Evolutionary conservation across 805 yeast genomes (phyloP).

Genomic region (Starmerella cellae): DNA sequence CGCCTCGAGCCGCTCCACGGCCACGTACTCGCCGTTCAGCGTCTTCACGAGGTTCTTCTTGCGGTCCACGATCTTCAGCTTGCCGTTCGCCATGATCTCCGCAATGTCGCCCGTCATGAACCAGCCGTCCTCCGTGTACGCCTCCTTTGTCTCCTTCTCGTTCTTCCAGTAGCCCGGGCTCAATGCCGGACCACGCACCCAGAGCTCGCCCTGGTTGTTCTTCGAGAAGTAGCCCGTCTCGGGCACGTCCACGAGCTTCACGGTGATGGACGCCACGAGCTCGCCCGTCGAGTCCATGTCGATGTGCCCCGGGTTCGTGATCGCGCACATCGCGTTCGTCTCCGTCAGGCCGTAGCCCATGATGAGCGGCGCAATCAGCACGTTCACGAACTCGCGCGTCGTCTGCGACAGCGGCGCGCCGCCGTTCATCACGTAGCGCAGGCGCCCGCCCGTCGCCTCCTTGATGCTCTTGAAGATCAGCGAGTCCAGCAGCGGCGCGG

Average conservation of each 20-base stretch:
- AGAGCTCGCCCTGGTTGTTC: constrained; percentile 85
- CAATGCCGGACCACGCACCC: constrained; percentile 62
- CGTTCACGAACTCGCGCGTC: constrained; percentile 70
- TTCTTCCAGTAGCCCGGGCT: constrained; percentile 70
- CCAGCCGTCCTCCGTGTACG: constrained; percentile 80
- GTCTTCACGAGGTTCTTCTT: constrained; percentile 94
- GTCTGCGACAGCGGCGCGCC: constrained; percentile 78
- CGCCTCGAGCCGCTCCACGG: constrained; percentile 86
- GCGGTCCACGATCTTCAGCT: constrained; percentile 76
- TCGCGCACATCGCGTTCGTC: constrained; percentile 77
- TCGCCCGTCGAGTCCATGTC: constrained; percentile 74
- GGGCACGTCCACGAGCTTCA: constrained; percentile 77
- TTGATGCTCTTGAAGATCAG: constrained; percentile 75
- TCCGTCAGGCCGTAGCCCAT: constrained; percentile 96
- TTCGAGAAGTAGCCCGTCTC: constrained; percentile 87
- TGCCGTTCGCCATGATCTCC: constrained; percentile 76
- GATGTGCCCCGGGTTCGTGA: constrained; percentile 50
- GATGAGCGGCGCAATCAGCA: constrained; percentile 69
- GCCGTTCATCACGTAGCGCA: constrained; percentile 67
- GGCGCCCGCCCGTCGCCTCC: constrained; percentile 87
- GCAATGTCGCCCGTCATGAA: constrained; percentile 95
- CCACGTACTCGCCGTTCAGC: constrained; percentile 92
- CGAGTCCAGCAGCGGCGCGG: constrained; percentile 62
- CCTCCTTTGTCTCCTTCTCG: constrained; percentile 61
- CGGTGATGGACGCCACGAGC: constrained; percentile 67